Evolutionary conservation across 2,329 filamentous ascomycete genomes (phyloP), one percentile per base, ranked within the genome.

Genomic region (Helotiales sp.): DNA sequence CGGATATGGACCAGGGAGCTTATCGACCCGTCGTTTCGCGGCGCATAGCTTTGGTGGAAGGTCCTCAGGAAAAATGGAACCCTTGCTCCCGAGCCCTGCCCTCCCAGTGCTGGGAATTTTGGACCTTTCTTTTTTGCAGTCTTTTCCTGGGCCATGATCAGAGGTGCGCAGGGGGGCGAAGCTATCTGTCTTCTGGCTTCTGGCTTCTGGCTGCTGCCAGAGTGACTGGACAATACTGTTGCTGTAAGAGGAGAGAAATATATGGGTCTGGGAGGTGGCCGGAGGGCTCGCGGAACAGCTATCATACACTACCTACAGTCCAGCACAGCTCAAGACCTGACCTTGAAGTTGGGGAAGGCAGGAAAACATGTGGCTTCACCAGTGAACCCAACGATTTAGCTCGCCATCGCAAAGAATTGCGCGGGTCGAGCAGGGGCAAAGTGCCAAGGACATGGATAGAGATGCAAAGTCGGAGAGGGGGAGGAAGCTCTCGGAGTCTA

Each of bases 31-130:
- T 59, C 54, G 55, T 59, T 59, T 59, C 40, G 40, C 28, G 10
- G 28, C 26, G 54, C 54, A 59, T 6, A 52, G 61, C 26, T 37
- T n/a, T 32, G 15, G 30, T 52, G 20, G 45, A 43, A 43, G 37
- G 26, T 28, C 28, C 17, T 59, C 57, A 63, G 63, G 65, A 40
- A 62, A 50, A 24, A 40, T 55, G 22, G 58, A 69, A 61, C 69
- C 69, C 62, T 66, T 66, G 49, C 45, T 64, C 62, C 64, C 69
- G 58, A 61, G 24, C 22, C 10, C 49, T 30, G 24, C 6, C 28
- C n/a, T 30, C 28, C 28, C 30, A 37, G n/a, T 30, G 61, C 69
- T 67, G 66, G 66, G 58, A 37, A 32, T 57, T 57, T 45, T 43
- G 32, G 59, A 43, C 26, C 65, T 64, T 34, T 24, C 22, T 54